Evolutionary conservation across 257 asterid genomes (phyloP), one percentile per base, ranked within the genome.

Genomic region (Sherardia arvensis): DNA sequence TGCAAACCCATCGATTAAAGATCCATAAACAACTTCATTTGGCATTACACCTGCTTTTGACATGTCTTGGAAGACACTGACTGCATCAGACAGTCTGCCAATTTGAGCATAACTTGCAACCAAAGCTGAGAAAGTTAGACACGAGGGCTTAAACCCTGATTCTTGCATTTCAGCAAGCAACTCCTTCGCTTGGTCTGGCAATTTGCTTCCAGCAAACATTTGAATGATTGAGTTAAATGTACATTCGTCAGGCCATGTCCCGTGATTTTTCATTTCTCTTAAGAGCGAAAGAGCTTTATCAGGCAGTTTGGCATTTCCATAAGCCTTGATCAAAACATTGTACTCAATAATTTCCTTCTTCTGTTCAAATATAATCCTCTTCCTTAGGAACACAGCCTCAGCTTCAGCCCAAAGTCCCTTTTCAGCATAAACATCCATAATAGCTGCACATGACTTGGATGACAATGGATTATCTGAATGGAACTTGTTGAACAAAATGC

Each of bases 281-380:
- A 91, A 91, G 63, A 91, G 92, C 3, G 79, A 77, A 33, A 77
- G 59, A 55, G 97, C 95, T 77, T 85, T 82, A 61, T 85, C 94
- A 51, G 82, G 80, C 28, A 71, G 81, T 71, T 84, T 72, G 23
- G 86, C 90, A 53, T 73, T 83, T 68, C 98, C 98, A 74, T 86
- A 91, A 64, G 96, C 95, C 79, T 91, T 91, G 72, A 91, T 78
- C 98, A 91, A 85, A 43, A 91, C 93, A 83, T 91, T 91, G 76
- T 87, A 86, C 82, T 91, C 97, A 77, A 72, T 48, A 62, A 88
- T 78, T 60, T 79, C 88, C 77, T 73, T 81, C 40, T 76, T 90
- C 66, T 69, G 86, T 63, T 69, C 81, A 70, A 48, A 36, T 53
- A 70, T 71, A 64, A 77, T 86, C 66, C 76, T 82, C 61, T 78